Conservation (phyloP, 192 early-diverging fungal species). For the Coemansia guatemalensis region DNA sequence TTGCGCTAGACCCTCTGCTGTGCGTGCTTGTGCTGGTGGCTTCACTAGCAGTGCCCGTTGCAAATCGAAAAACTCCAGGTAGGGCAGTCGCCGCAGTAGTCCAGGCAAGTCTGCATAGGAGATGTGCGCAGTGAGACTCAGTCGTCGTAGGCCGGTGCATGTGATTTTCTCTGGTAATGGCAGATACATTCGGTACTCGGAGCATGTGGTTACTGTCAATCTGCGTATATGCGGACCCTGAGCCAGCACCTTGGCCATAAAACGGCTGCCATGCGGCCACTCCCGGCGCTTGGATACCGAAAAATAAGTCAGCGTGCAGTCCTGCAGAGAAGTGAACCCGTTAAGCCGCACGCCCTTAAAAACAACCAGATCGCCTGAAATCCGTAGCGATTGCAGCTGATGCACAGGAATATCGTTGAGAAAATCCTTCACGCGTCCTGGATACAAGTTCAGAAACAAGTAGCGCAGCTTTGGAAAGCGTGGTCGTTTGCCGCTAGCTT, state of each 20-base stretch:
- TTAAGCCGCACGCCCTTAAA: slow-evolving; percentile 36
- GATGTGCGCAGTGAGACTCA: slow-evolving; percentile 19
- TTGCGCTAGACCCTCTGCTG: slow-evolving; percentile 31
- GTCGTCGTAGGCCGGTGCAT: slow-evolving; percentile 19
- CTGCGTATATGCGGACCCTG: slow-evolving; percentile 18
- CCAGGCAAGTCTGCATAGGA: slow-evolving; percentile 20
- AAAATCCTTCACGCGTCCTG: slow-evolving; percentile 34
- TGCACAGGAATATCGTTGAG: slow-evolving; percentile 21
- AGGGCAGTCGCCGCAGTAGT: slow-evolving; percentile 21
- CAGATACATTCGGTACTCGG: slow-evolving; percentile 21
- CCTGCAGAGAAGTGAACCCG: slow-evolving; percentile 10
- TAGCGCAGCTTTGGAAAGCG: slow-evolving; percentile 36
- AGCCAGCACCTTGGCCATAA: slow-evolving; percentile 20
- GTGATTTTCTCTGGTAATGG: slow-evolving; percentile 14
- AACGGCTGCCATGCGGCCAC: slow-evolving; percentile 28
- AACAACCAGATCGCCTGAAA: slow-evolving; percentile 33
- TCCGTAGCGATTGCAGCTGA: slow-evolving; percentile 23
- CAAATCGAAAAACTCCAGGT: slow-evolving; percentile 30
- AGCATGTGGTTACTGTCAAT: slow-evolving; percentile 10
- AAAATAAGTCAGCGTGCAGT: slow-evolving; percentile 17
- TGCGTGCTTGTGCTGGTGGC: slow-evolving; percentile 25
- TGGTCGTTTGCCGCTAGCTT: slow-evolving; percentile 22
- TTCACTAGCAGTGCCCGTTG: slow-evolving; percentile 15
- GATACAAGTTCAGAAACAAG: slow-evolving; percentile 29
- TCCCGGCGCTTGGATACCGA: slow-evolving; percentile 18